These are phyloP conservation scores for Penicillium verhagenii DNA, from an alignment of 495 filamentous ascomycete genomes.

Conservation along the genomic window DNA sequence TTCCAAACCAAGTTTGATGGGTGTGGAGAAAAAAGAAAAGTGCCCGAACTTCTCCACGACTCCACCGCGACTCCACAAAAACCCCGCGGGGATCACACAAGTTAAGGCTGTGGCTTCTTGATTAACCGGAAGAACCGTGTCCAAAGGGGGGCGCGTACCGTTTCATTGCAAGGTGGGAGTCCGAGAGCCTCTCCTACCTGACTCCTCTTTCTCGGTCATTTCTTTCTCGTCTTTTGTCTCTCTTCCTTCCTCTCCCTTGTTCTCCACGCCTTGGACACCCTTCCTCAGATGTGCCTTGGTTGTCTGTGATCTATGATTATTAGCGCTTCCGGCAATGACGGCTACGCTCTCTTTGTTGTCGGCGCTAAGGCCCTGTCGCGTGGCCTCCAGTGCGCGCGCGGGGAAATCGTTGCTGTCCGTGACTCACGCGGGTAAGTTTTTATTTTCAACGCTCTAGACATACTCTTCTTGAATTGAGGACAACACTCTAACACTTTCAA, in stretches of 20 bases:
- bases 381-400: conserved; percentile 22
- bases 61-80: conserved; percentile 1
- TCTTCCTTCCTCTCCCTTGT: conserved; percentile 2
- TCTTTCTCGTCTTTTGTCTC: background rate
- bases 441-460: background rate
- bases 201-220: background rate
- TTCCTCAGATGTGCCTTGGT: conserved; percentile 3
- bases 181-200: background rate
- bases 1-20: background rate
- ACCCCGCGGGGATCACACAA: conserved; percentile 1
- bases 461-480: background rate
- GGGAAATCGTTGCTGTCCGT: conserved; percentile 21
- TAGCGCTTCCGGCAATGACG: conserved; percentile 26
- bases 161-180: conserved; percentile 15
- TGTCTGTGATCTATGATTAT: conserved; percentile 7
- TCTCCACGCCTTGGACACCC: background rate
- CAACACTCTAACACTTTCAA: background rate
- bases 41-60: background rate
- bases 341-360: conserved; percentile 29
- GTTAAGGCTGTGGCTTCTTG: conserved; percentile 1
- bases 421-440: conserved; percentile 27
- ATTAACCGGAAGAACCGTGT: background rate
- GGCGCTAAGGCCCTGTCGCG: conserved; percentile 34
- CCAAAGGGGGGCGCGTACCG: background rate
- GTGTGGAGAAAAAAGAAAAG: background rate